Base-by-base conservation (phyloP, 306 rosid genomes). In the Ceratonia siliqua region DNA sequence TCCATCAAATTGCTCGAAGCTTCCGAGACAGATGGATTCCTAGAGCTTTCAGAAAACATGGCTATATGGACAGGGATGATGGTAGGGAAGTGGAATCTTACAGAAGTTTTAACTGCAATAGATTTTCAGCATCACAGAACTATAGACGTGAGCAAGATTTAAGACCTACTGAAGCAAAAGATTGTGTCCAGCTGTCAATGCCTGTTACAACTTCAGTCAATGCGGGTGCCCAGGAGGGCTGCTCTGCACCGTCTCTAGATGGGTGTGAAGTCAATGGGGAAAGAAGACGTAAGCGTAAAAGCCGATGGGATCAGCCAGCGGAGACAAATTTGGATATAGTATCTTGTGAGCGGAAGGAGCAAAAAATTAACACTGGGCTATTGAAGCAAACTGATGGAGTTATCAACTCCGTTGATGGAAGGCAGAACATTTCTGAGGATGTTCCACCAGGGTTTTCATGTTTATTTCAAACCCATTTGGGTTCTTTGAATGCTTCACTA, bases 251-350 rank as follows among this genome's bases (percentile, higher is more conserved):
- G 49, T 55, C 81, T 75, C 54, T 36, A 13, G 79, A 82, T 82
- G 88, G 78, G 48, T 68, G 61, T 80, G 84, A 75, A 62, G 67
- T 52, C 54, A 77, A 64, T 25, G 87, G 74, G 68, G 66, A 75
- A 57, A 90, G 45, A 70, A 78, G 80, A 53, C 97, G 97, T 10
- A 95, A 95, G 77, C 96, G 98, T 52, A 95, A 92, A 79, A 95
- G 98, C 76, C 90, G 99, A 78, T 95, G 99, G 99, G 99, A 95
- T 87, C 96, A 92, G 65, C 98, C 96, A 33, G 93, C 94, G 5
- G 94, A 85, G 71, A 70, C 86, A 65, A 80, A 61, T 75, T 74
- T 67, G 20, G 84, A 65, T 80, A 72, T 33, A 27, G 41, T 20
- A 4, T 54, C 62, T 68, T 18, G 8, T 50, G 48, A 22, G 42